Evolutionary conservation across 495 filamentous ascomycete species (phyloP).

Genomic region (Apodospora peruviana): DNA sequence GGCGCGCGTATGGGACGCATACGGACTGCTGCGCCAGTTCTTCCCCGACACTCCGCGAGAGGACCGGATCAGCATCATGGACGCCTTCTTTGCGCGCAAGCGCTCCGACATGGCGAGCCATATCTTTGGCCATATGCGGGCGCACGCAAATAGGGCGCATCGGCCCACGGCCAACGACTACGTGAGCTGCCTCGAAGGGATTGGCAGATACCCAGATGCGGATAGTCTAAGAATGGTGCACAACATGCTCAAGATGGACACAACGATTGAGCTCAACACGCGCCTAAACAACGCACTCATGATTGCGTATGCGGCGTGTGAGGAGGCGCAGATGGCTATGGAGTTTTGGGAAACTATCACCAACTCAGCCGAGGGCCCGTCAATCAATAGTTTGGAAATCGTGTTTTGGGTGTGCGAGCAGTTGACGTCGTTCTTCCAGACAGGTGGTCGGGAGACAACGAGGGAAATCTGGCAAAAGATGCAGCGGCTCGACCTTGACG

Average conservation of each 20-base stretch:
- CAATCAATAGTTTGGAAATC: slow-evolving; percentile 67
- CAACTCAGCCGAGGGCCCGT: slow-evolving; percentile 72
- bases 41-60: slow-evolving; percentile 67
- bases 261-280: slow-evolving; percentile 69
- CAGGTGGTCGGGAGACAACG: slow-evolving; percentile 57
- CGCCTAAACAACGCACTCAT: slow-evolving; percentile 75
- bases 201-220: slow-evolving; percentile 57
- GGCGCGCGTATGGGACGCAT: slow-evolving; percentile 71
- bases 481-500: slow-evolving; percentile 64
- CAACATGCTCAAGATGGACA: slow-evolving; percentile 90
- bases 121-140: slow-evolving; percentile 86
- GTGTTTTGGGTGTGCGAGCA: slow-evolving; percentile 72
- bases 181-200: slow-evolving; percentile 66
- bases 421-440: slow-evolving; percentile 32
- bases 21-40: slow-evolving; percentile 66
- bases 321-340: slow-evolving; percentile 56
- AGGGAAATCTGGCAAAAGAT: slow-evolving; percentile 70
- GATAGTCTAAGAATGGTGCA: slow-evolving; percentile 69
- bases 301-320: slow-evolving; percentile 71
- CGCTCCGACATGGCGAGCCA: slow-evolving; percentile 76
- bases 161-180: slow-evolving; percentile 71
- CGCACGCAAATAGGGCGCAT: slow-evolving; percentile 47
- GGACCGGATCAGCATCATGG: slow-evolving; percentile 69
- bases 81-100: slow-evolving; percentile 68
- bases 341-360: slow-evolving; percentile 79